Evolutionary conservation across 768 basidiomycete genomes (phyloP).

Genomic region (Holtermanniella nyarrowii): DNA sequence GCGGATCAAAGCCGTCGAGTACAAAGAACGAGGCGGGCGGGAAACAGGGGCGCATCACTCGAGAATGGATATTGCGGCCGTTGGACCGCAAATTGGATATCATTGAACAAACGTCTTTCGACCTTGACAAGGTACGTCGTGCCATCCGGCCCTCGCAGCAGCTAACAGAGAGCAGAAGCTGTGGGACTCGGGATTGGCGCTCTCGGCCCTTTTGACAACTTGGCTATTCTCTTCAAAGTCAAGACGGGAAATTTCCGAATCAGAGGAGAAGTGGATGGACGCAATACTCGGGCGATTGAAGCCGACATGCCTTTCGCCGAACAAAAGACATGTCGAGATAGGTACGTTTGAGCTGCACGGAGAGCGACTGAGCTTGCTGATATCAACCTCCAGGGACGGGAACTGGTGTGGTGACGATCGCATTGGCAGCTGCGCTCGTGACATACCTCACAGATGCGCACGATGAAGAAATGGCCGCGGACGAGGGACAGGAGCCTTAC

Average conservation of each 20-base stretch:
- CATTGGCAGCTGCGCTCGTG: constrained; percentile 47
- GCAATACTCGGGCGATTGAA: background rate
- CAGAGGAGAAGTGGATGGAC: background rate
- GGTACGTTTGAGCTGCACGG: constrained; percentile 45
- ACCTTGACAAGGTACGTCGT: constrained; percentile 72
- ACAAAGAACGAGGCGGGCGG: constrained; percentile 21
- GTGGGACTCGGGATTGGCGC: constrained; percentile 86
- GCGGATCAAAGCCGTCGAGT: background rate
- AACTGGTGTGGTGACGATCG: constrained; percentile 68
- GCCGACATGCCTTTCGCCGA: background rate
- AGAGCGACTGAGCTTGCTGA: background rate
- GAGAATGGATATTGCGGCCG: constrained; percentile 18
- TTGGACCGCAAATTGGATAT: constrained; percentile 45
- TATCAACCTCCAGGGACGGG: constrained; percentile 55
- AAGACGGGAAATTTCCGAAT: background rate
- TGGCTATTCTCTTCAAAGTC: background rate
- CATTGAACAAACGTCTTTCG: constrained; percentile 75
- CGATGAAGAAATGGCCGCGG: background rate
- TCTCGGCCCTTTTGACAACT: constrained; percentile 63
- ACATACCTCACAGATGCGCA: background rate
- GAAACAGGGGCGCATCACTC: constrained; percentile 18
- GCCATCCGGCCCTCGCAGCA: too few relatives aligned
- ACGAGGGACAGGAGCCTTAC: too few relatives aligned
- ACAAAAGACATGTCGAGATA: constrained; percentile 49
- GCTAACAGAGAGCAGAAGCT: constrained; percentile 76